Conservation (phyloP, 805 yeast species). For the Wickerhamiella musiphila region DNA sequence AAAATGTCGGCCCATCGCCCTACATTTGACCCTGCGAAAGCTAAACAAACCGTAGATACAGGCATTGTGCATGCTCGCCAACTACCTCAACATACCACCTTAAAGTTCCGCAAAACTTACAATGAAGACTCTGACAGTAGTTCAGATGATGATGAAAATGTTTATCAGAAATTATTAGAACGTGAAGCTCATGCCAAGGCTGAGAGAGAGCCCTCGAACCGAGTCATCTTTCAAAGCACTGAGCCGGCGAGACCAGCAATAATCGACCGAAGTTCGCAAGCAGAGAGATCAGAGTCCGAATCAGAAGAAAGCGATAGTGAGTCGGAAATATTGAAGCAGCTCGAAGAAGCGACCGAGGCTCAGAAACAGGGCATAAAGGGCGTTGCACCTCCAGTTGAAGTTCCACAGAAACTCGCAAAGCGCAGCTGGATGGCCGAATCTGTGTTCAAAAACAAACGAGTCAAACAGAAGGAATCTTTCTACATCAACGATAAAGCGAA, state of each 20-base stretch:
- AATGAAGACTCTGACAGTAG: background rate
- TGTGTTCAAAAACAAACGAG: background rate
- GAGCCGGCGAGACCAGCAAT: background rate
- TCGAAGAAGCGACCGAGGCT: slow-evolving; percentile 6
- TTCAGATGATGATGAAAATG: background rate
- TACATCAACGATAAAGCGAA: slow-evolving; percentile 2
- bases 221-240: no score
- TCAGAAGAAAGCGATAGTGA: background rate
- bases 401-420: slow-evolving; percentile 1
- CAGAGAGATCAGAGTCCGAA: background rate
- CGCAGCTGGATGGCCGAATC: slow-evolving; percentile 3
- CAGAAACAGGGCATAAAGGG: background rate
- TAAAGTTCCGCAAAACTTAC: slow-evolving; percentile 9
- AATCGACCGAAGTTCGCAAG: background rate
- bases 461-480: background rate
- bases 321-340: no score
- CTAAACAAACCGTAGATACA: slow-evolving; percentile 6
- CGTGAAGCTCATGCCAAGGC: background rate
- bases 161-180: background rate
- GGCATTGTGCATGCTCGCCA: slow-evolving; percentile 13
- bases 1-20: slow-evolving; percentile 10
- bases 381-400: background rate
- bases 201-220: background rate
- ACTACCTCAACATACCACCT: slow-evolving; percentile 11
- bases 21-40: slow-evolving; percentile 14